These are phyloP conservation scores for Rugonectria rugulosa DNA, from an alignment of 2,329 filamentous ascomycete species.

Conservation along the genomic window DNA sequence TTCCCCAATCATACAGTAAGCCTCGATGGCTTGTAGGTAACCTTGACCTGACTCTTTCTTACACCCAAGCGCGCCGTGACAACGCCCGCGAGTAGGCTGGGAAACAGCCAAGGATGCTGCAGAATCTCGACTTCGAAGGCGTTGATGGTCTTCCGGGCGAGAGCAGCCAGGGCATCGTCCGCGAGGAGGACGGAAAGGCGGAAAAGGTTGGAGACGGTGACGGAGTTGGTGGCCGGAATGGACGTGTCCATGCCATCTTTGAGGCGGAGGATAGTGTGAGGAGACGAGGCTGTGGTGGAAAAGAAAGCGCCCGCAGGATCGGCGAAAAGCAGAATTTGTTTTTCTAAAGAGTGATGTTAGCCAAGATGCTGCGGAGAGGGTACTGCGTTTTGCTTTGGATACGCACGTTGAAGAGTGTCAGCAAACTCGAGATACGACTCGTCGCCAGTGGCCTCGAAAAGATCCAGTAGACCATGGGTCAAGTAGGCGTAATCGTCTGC, in stretches of 20 bases:
- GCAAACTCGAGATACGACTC: slow-evolving; percentile 81
- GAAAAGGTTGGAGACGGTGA: slow-evolving; percentile 88
- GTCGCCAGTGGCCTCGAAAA: slow-evolving; percentile 85
- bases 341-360: slow-evolving; percentile 53
- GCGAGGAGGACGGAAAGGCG: slow-evolving; percentile 75
- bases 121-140: slow-evolving; percentile 92
- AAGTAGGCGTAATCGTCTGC: slow-evolving; percentile 96
- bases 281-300: slow-evolving; percentile 67
- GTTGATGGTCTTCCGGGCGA: slow-evolving; percentile 77
- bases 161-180: slow-evolving; percentile 67
- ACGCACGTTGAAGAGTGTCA: slow-evolving; percentile 76
- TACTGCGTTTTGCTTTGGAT: neutral
- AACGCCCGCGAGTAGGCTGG: slow-evolving; percentile 78
- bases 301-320: slow-evolving; percentile 77
- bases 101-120: slow-evolving; percentile 93
- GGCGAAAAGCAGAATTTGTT: slow-evolving; percentile 80
- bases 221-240: slow-evolving; percentile 87
- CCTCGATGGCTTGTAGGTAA: slow-evolving; percentile 36
- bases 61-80: slow-evolving; percentile 78
- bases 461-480: slow-evolving; percentile 80
- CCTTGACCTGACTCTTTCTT: slow-evolving; percentile 45
- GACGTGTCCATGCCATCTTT: slow-evolving; percentile 97
- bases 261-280: slow-evolving; percentile 80
- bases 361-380: neutral
- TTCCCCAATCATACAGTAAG: slow-evolving; percentile 25